These are phyloP conservation scores for Myochromella boudieri DNA, from an alignment of 768 basidiomycete genomes.

Conservation along the genomic window DNA sequence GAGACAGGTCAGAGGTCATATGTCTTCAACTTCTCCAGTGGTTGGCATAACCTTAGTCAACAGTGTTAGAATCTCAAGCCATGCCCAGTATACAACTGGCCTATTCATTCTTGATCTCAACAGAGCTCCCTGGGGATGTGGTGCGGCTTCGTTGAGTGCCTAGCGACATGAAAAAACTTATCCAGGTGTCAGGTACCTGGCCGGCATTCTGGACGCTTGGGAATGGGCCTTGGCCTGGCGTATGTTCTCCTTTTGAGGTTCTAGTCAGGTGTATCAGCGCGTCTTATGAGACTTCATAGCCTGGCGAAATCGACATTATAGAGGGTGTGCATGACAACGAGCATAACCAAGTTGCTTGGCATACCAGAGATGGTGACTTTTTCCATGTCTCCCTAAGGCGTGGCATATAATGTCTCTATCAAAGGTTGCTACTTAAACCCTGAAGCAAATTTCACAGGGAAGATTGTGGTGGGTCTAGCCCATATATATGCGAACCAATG, in stretches of 20 bases:
- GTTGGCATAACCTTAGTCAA: not conserved
- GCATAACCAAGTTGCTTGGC: slow-evolving; percentile 85
- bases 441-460: slow-evolving; percentile 59
- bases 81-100: slow-evolving; percentile 66
- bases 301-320: slow-evolving; percentile 81
- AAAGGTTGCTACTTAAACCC: slow-evolving; percentile 60
- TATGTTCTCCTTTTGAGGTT: slow-evolving; percentile 31
- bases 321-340: slow-evolving; percentile 85
- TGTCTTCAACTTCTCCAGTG: not conserved
- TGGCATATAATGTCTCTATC: slow-evolving; percentile 6
- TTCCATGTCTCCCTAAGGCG: not conserved
- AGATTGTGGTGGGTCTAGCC: slow-evolving; percentile 51
- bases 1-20: slow-evolving; percentile 51
- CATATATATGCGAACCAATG: not conserved
- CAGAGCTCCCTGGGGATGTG: slow-evolving; percentile 88
- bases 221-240: slow-evolving; percentile 59
- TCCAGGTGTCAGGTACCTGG: slow-evolving; percentile 80
- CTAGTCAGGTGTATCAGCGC: not conserved
- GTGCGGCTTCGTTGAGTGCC: slow-evolving; percentile 31
- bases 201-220: slow-evolving; percentile 81
- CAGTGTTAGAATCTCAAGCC: slow-evolving; percentile 74
- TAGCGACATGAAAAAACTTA: slow-evolving; percentile 5
- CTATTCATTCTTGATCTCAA: slow-evolving; percentile 84
- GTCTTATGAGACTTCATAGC: slow-evolving; percentile 35
- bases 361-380: slow-evolving; percentile 59